A percentile compares a stretch with the other conserved stretches of the same genome.
These are phyloP conservation scores for Hanseniaspora sp. DNA, from an alignment of 1,139 yeast species.

Conservation along the genomic window DNA sequence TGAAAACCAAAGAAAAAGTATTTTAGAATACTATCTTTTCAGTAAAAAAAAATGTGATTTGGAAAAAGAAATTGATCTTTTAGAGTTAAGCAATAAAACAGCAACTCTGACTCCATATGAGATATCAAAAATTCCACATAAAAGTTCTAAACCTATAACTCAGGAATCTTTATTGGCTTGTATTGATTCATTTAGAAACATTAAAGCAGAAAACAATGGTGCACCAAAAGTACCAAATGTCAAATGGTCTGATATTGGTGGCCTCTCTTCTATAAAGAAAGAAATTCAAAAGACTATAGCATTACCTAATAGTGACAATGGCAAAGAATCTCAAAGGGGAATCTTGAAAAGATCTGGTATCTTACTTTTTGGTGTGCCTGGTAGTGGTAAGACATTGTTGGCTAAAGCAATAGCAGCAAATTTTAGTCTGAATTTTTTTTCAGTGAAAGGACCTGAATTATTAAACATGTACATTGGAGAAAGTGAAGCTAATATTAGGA, in stretches of 20 bases:
- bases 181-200: neutral
- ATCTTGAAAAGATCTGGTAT: conserved; percentile 90
- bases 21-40: neutral
- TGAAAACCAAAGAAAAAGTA: conserved; percentile 1
- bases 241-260: conserved; percentile 79
- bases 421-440: conserved; percentile 82
- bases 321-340: conserved; percentile 77
- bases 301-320: conserved; percentile 88
- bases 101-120: conserved; percentile 91
- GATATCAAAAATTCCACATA: conserved; percentile 43
- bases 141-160: neutral
- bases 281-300: conserved; percentile 85
- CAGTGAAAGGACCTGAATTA: conserved; percentile 92
- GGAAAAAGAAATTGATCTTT: neutral
- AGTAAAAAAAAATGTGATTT: neutral
- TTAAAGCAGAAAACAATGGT: conserved; percentile 34
- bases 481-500: conserved; percentile 90
- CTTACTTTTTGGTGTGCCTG: conserved; percentile 93
- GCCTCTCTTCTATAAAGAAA: conserved; percentile 70
- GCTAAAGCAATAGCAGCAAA: conserved; percentile 96
- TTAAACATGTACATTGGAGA: conserved; percentile 97
- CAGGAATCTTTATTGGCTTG: neutral
- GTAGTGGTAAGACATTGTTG: conserved; percentile 87
- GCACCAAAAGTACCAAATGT: conserved; percentile 95
- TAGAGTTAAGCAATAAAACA: conserved; percentile 59